Conservation (phyloP, 768 basidiomycete species). For the Polyporus arcularius region DNA sequence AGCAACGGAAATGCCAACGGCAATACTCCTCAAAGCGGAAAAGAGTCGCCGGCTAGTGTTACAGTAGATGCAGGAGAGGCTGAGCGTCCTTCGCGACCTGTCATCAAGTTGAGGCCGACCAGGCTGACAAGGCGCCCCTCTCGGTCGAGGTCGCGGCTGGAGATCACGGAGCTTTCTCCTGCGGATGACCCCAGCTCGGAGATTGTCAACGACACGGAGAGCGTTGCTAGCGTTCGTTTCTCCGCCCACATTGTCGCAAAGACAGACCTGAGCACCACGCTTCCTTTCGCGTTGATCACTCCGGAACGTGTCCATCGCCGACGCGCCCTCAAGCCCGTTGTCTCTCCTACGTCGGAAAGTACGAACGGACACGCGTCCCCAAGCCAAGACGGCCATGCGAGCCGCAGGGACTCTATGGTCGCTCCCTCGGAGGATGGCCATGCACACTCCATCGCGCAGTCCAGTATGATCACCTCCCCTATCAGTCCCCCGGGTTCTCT, state of each 20-base stretch:
- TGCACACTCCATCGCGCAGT: conserved; percentile 34
- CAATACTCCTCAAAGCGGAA: conserved; percentile 36
- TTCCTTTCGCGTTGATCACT: conserved; percentile 81
- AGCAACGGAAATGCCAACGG: conserved; percentile 23
- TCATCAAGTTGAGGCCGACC: conserved; percentile 69
- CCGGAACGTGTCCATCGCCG: conserved; percentile 58
- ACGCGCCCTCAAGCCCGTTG: conserved; percentile 23
- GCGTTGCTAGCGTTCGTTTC: conserved; percentile 75
- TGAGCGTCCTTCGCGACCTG: conserved; percentile 65
- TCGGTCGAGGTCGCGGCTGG: conserved; percentile 73
- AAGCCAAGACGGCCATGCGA: conserved; percentile 28
- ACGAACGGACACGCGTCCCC: conserved; percentile 20
- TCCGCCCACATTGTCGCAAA: conserved; percentile 70
- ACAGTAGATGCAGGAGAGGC: conserved; percentile 6
- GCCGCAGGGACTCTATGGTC: conserved; percentile 33
- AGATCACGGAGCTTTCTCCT: conserved; percentile 50
- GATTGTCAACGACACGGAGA: conserved; percentile 63
- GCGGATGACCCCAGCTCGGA: conserved; percentile 54
- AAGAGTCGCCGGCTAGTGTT: conserved; percentile 13
- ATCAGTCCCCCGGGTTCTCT: conserved; percentile 23
- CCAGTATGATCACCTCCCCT: conserved; percentile 22
- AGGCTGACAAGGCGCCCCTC: conserved; percentile 49
- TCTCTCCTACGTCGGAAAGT: conserved; percentile 17
- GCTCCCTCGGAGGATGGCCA: conserved; percentile 49
- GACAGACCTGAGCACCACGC: conserved; percentile 53